Conservation (phyloP, 176 grass and related monocot species). For the Lolium multiflorum region DNA sequence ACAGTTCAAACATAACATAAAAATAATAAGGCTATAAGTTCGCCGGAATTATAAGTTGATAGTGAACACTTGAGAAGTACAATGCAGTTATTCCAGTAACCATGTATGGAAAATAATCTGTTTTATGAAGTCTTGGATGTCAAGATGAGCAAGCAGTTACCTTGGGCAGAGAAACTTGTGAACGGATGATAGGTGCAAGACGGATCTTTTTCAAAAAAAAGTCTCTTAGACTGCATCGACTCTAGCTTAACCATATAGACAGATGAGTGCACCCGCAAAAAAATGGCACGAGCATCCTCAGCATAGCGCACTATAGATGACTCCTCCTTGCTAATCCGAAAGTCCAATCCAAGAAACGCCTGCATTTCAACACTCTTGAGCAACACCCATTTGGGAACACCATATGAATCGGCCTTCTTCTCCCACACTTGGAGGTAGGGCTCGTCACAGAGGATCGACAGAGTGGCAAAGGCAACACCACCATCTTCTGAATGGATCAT, state of each 20-base stretch:
- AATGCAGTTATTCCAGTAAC: not conserved
- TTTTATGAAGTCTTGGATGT: not conserved
- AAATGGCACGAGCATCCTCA: not conserved
- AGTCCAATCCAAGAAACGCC: not conserved
- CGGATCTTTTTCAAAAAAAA: not conserved
- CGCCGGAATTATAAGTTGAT: not conserved
- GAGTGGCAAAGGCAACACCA: not conserved
- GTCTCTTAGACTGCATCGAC: not conserved
- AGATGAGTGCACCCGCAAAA: not conserved
- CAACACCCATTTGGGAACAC: not conserved
- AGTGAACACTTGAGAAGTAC: not conserved
- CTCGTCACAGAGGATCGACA: not conserved
- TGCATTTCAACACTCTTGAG: not conserved
- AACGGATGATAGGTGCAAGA: not conserved
- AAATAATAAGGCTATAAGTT: not conserved
- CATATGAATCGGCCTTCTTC: not conserved
- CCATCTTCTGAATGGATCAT: slow-evolving; percentile 1
- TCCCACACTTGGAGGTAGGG: not conserved
- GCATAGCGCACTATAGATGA: not conserved
- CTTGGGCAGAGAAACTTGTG: slow-evolving; percentile 12
- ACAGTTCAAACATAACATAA: not conserved
- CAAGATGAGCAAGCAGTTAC: slow-evolving; percentile 3
- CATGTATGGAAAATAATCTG: not conserved
- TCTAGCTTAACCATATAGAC: not conserved
- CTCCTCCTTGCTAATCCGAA: too few relatives aligned